Conservation (phyloP, 1,284 basidiomycete species). For the Tilletia indica region DNA sequence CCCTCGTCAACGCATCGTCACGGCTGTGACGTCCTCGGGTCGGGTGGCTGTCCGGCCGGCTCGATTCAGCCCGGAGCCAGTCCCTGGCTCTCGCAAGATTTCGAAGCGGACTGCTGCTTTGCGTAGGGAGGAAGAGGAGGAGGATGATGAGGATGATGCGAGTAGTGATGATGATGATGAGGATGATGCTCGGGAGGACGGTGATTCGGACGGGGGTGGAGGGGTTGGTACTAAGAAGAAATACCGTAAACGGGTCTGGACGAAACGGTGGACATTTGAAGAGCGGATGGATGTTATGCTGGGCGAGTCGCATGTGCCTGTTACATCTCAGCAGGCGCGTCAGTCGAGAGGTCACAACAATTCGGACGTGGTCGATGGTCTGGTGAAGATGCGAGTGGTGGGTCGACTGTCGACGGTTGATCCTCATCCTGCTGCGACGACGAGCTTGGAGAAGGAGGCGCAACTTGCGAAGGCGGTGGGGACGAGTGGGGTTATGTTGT, state of each 20-base stretch:
- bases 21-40: constrained; percentile 8
- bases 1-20: background rate
- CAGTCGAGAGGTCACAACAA: background rate
- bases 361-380: background rate
- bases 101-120: too few species aligned
- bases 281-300: constrained; percentile 9
- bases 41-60: constrained; percentile 7
- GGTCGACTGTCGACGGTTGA: background rate
- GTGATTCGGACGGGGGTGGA: background rate
- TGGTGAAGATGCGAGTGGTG: constrained; percentile 6
- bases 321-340: too few species aligned
- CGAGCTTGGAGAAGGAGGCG: background rate
- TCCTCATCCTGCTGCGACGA: background rate
- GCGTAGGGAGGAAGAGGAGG: background rate
- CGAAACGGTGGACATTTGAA: constrained; percentile 14
- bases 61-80: background rate
- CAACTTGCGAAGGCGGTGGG: background rate
- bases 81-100: constrained; percentile 1
- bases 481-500: background rate
- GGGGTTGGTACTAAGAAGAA: background rate
- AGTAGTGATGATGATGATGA: background rate
- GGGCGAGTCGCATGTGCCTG: background rate
- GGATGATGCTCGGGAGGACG: background rate
- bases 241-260: constrained; percentile 4
- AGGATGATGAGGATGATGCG: background rate